Conservation (phyloP, 441 rosid genomes). For the Eruca vesicaria region DNA sequence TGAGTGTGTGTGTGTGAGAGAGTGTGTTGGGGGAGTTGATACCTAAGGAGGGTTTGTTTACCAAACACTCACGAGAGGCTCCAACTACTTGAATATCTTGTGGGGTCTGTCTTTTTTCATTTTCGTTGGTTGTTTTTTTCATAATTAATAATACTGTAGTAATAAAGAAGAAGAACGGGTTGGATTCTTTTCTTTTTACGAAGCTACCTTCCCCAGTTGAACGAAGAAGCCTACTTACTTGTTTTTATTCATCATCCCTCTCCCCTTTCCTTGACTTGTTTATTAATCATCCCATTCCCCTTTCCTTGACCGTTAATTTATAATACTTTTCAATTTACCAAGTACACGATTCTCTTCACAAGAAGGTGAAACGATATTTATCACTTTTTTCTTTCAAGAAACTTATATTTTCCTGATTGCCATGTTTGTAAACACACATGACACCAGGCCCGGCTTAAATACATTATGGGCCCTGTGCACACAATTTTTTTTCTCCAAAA, state of each 20-base stretch:
- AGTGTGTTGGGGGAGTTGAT: conserved; percentile 36
- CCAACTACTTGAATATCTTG: neutral
- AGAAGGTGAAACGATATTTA: neutral
- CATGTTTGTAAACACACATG: no score
- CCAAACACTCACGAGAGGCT: conserved; percentile 23
- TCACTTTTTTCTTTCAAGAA: neutral
- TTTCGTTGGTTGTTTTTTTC: neutral
- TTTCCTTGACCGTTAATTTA: conserved; percentile 19
- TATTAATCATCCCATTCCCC: conserved; percentile 11
- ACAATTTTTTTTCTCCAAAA: no score
- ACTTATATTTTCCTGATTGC: neutral
- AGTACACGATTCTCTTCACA: neutral
- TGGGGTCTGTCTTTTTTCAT: neutral
- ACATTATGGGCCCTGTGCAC: no score
- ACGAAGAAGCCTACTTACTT: neutral
- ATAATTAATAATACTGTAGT: neutral
- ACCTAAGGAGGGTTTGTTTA: conserved; percentile 32
- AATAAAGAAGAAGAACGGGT: neutral
- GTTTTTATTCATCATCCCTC: conserved; percentile 7
- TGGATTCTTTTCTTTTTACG: neutral
- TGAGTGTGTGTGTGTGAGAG: neutral
- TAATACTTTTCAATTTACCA: neutral
- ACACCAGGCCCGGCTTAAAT: no score
- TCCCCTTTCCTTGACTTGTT: conserved; percentile 24
- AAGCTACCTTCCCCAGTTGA: conserved; percentile 37